Evolutionary conservation across 139 green algal species (phyloP).

Genomic region (Chlamydomonas sp.): DNA sequence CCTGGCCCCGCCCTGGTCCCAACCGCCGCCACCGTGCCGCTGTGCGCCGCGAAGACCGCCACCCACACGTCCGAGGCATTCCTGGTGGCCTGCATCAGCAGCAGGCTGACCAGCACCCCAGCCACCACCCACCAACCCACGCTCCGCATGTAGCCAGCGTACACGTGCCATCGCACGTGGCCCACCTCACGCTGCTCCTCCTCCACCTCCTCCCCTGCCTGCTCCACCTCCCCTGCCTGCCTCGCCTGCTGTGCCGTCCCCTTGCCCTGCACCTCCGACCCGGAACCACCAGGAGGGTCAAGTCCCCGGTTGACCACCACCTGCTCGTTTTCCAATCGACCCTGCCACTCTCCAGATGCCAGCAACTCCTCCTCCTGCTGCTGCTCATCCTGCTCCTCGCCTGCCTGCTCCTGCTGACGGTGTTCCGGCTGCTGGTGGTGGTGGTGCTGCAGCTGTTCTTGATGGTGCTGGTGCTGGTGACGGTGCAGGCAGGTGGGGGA

Average conservation of each 20-base stretch:
- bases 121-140: constrained; percentile 54
- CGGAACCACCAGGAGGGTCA: not conserved
- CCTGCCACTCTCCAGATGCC: not conserved
- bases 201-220: constrained; percentile 39
- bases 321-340: too few relatives aligned
- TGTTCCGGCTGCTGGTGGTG: constrained; percentile 1
- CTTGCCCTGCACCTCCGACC: not conserved
- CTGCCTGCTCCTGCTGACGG: not conserved
- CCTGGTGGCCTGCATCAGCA: constrained; percentile 82
- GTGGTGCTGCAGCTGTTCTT: not conserved
- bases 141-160: constrained; percentile 57
- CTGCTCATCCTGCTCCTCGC: constrained; percentile 27
- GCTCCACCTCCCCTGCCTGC: not conserved
- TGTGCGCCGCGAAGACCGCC: constrained; percentile 67
- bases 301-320: too few relatives aligned
- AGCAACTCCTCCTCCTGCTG: not conserved
- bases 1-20: not conserved
- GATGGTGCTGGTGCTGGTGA: not conserved
- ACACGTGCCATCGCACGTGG: constrained; percentile 67
- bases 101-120: constrained; percentile 64
- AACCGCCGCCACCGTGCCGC: not conserved
- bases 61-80: constrained; percentile 86
- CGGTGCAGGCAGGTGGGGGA: constrained; percentile 5
- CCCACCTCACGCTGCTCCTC: constrained; percentile 57
- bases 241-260: too few relatives aligned